A percentile compares a stretch with the other conserved stretches of the same genome.
phyloP scores from a whole-genome alignment of 495 filamentous ascomycete species.

The Tuber magnatum region DNA sequence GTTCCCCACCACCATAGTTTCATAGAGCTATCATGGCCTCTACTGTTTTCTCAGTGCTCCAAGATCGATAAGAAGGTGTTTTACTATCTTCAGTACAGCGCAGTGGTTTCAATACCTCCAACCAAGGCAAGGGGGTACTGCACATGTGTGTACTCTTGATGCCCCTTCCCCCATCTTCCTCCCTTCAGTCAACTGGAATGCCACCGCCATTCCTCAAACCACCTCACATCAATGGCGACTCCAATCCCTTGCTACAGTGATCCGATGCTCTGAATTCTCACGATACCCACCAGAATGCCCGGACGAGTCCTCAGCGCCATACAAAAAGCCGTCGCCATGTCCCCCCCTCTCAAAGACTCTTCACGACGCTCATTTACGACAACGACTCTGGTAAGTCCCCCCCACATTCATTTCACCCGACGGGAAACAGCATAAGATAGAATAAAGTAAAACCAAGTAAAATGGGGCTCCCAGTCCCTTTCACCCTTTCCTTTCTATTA shows the following conservation, averaged over 20 bases:
- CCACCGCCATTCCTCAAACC: neutral
- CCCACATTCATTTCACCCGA: slow-evolving; percentile 1
- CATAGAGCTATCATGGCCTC: neutral
- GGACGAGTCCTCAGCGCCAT: too few relatives aligned
- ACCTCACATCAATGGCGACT: neutral
- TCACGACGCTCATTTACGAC: neutral
- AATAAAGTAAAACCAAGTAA: neutral
- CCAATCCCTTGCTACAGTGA: neutral
- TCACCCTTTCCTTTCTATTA: neutral
- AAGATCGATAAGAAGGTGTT: neutral
- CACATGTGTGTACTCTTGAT: neutral
- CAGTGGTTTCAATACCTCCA: neutral
- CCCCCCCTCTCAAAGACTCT: neutral
- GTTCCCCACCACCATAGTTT: neutral
- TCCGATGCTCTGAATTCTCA: neutral
- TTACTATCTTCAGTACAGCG: neutral
- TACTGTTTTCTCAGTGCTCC: neutral
- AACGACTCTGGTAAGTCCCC: neutral
- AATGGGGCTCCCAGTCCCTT: neutral
- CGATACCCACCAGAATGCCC: neutral
- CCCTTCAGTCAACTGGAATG: neutral
- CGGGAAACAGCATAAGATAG: neutral
- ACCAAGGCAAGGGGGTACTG: neutral
- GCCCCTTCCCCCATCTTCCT: too few relatives aligned
- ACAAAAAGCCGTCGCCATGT: neutral